phyloP scores from a whole-genome alignment of 805 yeast genomes.

The Sugiyamaella mastotermitis region DNA sequence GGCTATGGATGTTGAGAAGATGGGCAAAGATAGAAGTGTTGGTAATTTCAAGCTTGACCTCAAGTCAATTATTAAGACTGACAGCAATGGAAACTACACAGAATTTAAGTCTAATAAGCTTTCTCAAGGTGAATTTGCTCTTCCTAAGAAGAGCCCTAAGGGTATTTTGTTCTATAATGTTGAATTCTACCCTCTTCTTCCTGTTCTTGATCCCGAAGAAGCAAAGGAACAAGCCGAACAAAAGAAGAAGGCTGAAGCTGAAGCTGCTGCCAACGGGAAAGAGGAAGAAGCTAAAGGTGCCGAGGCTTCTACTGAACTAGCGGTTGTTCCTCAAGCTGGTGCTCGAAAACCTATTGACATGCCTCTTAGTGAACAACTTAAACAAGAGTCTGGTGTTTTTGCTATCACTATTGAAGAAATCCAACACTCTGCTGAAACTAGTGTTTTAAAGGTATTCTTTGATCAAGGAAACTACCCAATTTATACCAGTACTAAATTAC shows the following conservation, averaged over 20 bases:
- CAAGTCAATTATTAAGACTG: constrained; percentile 58
- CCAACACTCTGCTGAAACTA: constrained; percentile 37
- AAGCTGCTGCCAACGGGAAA: constrained; percentile 30
- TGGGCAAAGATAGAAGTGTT: constrained; percentile 75
- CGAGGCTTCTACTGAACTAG: constrained; percentile 32
- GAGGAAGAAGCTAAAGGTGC: constrained; percentile 30
- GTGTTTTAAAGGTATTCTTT: constrained; percentile 67
- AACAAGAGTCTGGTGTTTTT: constrained; percentile 68
- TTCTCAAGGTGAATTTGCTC: constrained; percentile 55
- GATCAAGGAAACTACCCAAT: constrained; percentile 70
- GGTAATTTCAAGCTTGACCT: constrained; percentile 75
- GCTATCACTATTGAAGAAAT: constrained; percentile 62
- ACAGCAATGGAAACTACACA: constrained; percentile 50
- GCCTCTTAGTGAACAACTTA: constrained; percentile 37
- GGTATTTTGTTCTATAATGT: constrained; percentile 70
- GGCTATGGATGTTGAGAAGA: constrained; percentile 84
- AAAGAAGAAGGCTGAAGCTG: constrained; percentile 28
- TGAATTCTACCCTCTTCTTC: constrained; percentile 78
- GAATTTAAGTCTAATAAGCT: constrained; percentile 34
- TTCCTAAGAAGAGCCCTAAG: constrained; percentile 71
- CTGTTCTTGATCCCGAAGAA: constrained; percentile 75
- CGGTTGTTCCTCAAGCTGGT: constrained; percentile 30
- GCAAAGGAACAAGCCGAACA: constrained; percentile 48
- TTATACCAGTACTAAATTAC: constrained; percentile 48
- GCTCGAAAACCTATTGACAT: constrained; percentile 40